Conservation (phyloP, 257 asterid genomes). For the Solanum piurae region DNA sequence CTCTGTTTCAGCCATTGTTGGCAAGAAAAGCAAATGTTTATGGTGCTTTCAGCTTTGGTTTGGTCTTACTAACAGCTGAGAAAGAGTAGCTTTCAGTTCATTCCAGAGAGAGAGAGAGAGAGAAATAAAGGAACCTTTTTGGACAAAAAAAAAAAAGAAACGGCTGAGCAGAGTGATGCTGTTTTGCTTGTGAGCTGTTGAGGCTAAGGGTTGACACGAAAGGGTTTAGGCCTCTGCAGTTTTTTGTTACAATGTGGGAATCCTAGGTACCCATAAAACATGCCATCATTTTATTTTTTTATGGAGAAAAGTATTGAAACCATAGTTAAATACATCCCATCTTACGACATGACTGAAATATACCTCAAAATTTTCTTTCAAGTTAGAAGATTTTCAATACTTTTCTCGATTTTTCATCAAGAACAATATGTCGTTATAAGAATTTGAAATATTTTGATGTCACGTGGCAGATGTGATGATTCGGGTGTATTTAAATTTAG, state of each 20-base stretch:
- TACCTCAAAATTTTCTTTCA: too few relatives aligned
- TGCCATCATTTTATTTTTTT: background rate
- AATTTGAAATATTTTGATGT: too few relatives aligned
- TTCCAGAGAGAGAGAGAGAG: background rate
- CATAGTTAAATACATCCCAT: too few relatives aligned
- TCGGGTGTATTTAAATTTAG: rapidly evolving
- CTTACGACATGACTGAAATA: too few relatives aligned
- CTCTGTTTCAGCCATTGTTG: conserved; percentile 45
- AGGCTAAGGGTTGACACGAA: conserved; percentile 9
- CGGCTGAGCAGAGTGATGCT: background rate
- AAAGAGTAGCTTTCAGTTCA: conserved; percentile 4
- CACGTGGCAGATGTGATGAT: too few relatives aligned
- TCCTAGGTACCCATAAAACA: conserved; percentile 4
- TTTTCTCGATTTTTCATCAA: too few relatives aligned
- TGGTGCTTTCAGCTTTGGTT: background rate
- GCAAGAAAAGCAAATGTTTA: background rate
- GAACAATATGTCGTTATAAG: too few relatives aligned
- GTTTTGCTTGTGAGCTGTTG: conserved; percentile 2
- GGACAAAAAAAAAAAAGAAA: background rate
- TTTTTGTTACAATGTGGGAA: background rate
- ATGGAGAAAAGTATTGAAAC: too few relatives aligned
- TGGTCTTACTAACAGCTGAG: background rate
- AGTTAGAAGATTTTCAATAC: rapidly evolving
- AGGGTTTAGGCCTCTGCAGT: background rate
- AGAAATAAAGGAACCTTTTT: background rate